A percentile compares a stretch with the other conserved stretches of the same genome.
Evolutionary conservation across 768 basidiomycete species (phyloP).

Genomic region (Lactarius sanguifluus): DNA sequence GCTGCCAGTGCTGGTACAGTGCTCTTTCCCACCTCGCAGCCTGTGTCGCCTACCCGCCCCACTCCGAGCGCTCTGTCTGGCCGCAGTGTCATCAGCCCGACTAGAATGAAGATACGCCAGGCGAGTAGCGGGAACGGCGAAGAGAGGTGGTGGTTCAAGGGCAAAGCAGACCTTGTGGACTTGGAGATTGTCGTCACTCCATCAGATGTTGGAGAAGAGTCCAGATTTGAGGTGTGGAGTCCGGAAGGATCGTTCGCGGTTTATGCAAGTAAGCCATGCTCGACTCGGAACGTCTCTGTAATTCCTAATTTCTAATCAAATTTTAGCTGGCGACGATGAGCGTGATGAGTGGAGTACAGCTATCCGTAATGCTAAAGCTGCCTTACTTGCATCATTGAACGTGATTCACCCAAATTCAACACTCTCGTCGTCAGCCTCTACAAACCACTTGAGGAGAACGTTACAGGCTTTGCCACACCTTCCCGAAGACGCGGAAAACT

Average conservation of each 20-base stretch:
- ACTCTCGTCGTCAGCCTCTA: slow-evolving; percentile 73
- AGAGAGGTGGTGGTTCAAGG: slow-evolving; percentile 74
- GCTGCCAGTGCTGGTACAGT: background rate
- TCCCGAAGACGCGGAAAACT: slow-evolving; percentile 45
- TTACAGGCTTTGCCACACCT: slow-evolving; percentile 72
- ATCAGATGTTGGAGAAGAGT: slow-evolving; percentile 50
- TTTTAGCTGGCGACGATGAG: slow-evolving; percentile 52
- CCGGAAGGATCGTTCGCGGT: slow-evolving; percentile 76
- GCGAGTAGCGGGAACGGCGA: slow-evolving; percentile 43
- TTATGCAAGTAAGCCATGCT: slow-evolving; percentile 54
- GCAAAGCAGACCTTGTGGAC: slow-evolving; percentile 67
- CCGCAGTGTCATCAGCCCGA: slow-evolving; percentile 32
- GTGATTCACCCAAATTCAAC: slow-evolving; percentile 77
- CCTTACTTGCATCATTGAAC: slow-evolving; percentile 68
- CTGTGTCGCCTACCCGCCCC: slow-evolving; percentile 10
- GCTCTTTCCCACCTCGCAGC: slow-evolving; percentile 4
- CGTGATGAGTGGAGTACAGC: slow-evolving; percentile 64
- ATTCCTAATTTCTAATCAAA: background rate
- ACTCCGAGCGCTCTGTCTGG: slow-evolving; percentile 22
- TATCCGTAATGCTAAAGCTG: slow-evolving; percentile 68
- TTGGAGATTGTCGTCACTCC: slow-evolving; percentile 65
- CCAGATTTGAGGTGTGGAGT: slow-evolving; percentile 69
- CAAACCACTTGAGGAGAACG: slow-evolving; percentile 68
- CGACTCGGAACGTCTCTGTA: too few relatives aligned
- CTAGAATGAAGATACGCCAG: slow-evolving; percentile 34